Percentiles rank a stretch among this genome's conserved stretches.
Evolutionary conservation across 768 basidiomycete genomes (phyloP).

Genomic region (Boletus subcaerulescens): DNA sequence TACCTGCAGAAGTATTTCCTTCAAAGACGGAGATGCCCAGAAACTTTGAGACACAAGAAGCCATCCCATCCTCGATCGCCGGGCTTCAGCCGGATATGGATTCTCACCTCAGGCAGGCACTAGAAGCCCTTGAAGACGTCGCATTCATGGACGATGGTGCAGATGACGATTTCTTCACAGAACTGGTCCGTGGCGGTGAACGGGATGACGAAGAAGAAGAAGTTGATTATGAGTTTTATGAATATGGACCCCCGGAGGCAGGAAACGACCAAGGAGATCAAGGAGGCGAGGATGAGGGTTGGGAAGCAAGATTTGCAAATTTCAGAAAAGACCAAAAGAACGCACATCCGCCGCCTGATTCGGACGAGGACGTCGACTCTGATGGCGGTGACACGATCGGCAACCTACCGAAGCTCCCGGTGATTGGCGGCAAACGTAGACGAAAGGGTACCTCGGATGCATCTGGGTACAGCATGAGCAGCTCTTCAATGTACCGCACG

Average conservation of each 20-base stretch:
- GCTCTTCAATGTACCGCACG: slow-evolving; percentile 92
- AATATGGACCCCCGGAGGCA: slow-evolving; percentile 35
- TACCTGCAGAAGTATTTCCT: slow-evolving; percentile 71
- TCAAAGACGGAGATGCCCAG: slow-evolving; percentile 71
- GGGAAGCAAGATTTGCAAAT: slow-evolving; percentile 78
- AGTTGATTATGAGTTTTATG: slow-evolving; percentile 64
- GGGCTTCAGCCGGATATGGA: slow-evolving; percentile 97
- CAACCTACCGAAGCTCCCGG: slow-evolving; percentile 69
- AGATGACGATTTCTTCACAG: slow-evolving; percentile 73
- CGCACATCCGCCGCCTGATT: slow-evolving; percentile 31
- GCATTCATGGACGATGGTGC: slow-evolving; percentile 82
- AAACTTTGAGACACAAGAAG: slow-evolving; percentile 72
- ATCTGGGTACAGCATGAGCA: slow-evolving; percentile 96
- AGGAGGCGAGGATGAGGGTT: slow-evolving; percentile 39
- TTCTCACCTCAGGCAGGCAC: slow-evolving; percentile 85
- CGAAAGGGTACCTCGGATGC: slow-evolving; percentile 78
- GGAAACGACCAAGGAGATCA: slow-evolving; percentile 21
- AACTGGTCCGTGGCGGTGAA: slow-evolving; percentile 72
- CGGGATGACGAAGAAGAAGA: slow-evolving; percentile 61
- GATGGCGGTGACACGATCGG: slow-evolving; percentile 83
- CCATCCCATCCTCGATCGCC: slow-evolving; percentile 75
- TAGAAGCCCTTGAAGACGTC: slow-evolving; percentile 95
- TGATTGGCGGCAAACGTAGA: slow-evolving; percentile 73
- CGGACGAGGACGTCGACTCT: slow-evolving; percentile 52
- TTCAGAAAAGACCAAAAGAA: slow-evolving; percentile 61